Conservation (phyloP, 2,329 filamentous ascomycete genomes). For the Teratosphaeria viscida region DNA sequence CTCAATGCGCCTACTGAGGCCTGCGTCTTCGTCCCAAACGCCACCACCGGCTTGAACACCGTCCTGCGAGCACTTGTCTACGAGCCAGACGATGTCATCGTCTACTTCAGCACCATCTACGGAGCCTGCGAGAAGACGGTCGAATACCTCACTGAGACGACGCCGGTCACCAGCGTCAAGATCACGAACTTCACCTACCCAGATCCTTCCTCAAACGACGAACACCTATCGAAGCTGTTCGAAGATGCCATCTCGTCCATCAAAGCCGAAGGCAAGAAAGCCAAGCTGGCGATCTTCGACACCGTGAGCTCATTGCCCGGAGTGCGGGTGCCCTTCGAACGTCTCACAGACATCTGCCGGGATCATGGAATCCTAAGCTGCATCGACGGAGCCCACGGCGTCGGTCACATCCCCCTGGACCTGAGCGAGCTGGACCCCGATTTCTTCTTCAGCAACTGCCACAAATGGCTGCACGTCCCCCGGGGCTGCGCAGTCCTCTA, state of each 20-base stretch:
- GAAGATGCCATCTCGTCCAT: constrained; percentile 44
- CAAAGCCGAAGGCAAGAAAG: constrained; percentile 47
- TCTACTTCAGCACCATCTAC: constrained; percentile 73
- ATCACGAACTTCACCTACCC: constrained; percentile 56
- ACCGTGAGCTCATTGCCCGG: constrained; percentile 70
- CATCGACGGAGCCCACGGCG: constrained; percentile 74
- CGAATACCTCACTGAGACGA: constrained; percentile 61
- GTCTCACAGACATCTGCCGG: constrained; percentile 52
- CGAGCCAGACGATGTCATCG: constrained; percentile 59
- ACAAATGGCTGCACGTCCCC: constrained; percentile 82
- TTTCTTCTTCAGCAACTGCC: constrained; percentile 78
- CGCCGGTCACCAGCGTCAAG: constrained; percentile 37
- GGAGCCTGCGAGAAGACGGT: constrained; percentile 65
- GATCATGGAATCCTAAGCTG: constrained; percentile 59
- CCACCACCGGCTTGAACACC: constrained; percentile 67
- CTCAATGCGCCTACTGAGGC: constrained; percentile 56
- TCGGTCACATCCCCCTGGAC: constrained; percentile 69
- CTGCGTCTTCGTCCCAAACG: constrained; percentile 71
- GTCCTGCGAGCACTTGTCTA: constrained; percentile 67
- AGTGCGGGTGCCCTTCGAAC: constrained; percentile 67
- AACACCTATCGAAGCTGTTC: constrained; percentile 54
- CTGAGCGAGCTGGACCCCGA: constrained; percentile 60
- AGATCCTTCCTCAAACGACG: constrained; percentile 47
- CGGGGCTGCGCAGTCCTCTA: constrained; percentile 73
- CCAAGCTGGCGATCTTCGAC: constrained; percentile 66